phyloP scores from a whole-genome alignment of 169 alveolate species.

The Cryptosporidium bovis region DNA sequence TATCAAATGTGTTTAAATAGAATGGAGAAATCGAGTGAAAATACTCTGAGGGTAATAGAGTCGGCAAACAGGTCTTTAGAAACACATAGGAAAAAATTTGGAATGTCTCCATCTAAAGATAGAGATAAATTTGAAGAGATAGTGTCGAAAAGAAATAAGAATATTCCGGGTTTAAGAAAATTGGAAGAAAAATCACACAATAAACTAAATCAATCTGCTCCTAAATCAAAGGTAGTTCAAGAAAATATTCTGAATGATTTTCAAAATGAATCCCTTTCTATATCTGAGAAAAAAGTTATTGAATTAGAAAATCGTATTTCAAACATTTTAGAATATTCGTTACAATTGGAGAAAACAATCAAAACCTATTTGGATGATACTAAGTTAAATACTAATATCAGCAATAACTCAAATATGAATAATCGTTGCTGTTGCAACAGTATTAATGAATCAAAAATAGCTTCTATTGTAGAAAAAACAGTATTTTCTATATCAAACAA shows the following conservation, averaged over 20 bases:
- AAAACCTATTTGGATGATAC: background rate
- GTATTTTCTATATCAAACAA: background rate
- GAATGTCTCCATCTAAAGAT: background rate
- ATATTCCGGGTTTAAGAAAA: background rate
- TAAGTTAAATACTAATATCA: background rate
- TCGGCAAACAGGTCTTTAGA: constrained; percentile 55
- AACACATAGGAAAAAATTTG: constrained; percentile 8
- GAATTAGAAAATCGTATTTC: constrained; percentile 46
- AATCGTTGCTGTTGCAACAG: background rate
- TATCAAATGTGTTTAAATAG: background rate
- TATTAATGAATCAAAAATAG: background rate
- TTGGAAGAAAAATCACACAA: background rate
- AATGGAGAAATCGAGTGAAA: constrained; percentile 18
- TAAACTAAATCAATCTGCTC: background rate
- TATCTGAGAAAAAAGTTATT: constrained; percentile 20
- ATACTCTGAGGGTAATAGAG: constrained; percentile 23
- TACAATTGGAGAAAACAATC: constrained; percentile 23
- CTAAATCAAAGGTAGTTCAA: background rate
- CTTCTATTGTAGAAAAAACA: background rate
- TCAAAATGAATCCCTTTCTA: background rate
- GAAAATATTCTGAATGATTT: background rate
- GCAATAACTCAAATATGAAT: background rate
- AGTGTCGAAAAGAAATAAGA: background rate
- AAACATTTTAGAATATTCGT: constrained; percentile 28
- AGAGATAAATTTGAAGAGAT: background rate